Evolutionary conservation across 441 rosid species (phyloP).

Genomic region (Arabidopsis hybrid): DNA sequence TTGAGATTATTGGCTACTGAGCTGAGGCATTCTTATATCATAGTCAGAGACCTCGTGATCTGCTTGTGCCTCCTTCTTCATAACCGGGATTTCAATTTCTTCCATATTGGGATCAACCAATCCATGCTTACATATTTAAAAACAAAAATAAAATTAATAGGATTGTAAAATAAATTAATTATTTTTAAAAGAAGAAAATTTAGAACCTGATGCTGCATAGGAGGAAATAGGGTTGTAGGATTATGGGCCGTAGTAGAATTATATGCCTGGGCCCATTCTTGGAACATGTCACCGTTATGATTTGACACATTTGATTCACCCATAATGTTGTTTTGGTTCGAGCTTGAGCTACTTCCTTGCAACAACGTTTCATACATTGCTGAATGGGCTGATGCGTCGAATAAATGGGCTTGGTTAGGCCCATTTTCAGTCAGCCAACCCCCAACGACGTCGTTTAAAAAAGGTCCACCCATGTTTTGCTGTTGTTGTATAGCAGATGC

Average conservation of each 20-base stretch:
- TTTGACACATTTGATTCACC: slow-evolving; percentile 38
- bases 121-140: slow-evolving; percentile 12
- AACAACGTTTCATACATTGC: slow-evolving; percentile 40
- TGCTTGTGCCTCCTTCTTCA: slow-evolving; percentile 30
- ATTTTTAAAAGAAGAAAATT: background rate
- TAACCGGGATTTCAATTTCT: slow-evolving; percentile 30
- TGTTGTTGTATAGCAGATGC: slow-evolving; percentile 57
- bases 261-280: slow-evolving; percentile 43
- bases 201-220: slow-evolving; percentile 34
- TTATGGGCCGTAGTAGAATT: slow-evolving; percentile 9
- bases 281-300: slow-evolving; percentile 39
- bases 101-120: slow-evolving; percentile 19
- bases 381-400: slow-evolving; percentile 51
- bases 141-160: background rate
- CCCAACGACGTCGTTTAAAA: slow-evolving; percentile 52
- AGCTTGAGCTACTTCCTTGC: slow-evolving; percentile 43
- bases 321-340: slow-evolving; percentile 44
- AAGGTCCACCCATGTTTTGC: slow-evolving; percentile 52
- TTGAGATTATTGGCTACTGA: slow-evolving; percentile 38
- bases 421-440: slow-evolving; percentile 61
- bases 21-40: slow-evolving; percentile 35
- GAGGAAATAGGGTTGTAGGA: slow-evolving; percentile 25
- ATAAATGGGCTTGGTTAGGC: slow-evolving; percentile 53
- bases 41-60: slow-evolving; percentile 42
- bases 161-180: background rate